Evolutionary conservation across 2,329 filamentous ascomycete genomes (phyloP).

Genomic region (Trichophaea hybrida): DNA sequence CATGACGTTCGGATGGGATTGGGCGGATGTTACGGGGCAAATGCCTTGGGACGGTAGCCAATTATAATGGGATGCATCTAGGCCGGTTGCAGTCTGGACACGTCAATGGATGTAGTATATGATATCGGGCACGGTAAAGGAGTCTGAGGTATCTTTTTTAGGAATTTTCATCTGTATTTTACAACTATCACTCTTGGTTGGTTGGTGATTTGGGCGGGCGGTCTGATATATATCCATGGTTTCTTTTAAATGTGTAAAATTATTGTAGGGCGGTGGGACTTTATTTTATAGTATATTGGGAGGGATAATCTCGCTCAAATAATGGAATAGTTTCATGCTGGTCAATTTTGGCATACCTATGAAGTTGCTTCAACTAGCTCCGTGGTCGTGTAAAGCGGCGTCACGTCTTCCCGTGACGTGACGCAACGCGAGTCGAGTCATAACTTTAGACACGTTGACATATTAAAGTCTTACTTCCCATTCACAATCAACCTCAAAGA

Average conservation of each 20-base stretch:
- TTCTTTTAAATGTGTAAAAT: not conserved
- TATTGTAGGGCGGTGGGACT: not conserved
- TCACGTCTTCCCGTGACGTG: not conserved
- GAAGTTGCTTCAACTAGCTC: too few species aligned
- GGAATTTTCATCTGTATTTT: not conserved
- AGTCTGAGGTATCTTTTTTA: not conserved
- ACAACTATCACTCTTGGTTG: not conserved
- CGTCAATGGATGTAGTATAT: too few species aligned
- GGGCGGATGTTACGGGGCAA: conserved; percentile 30
- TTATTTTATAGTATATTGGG: not conserved
- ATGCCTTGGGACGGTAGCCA: not conserved
- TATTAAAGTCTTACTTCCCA: too few species aligned
- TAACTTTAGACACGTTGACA: not conserved
- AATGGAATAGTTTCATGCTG: not conserved
- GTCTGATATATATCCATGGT: not conserved
- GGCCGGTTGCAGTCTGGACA: not conserved
- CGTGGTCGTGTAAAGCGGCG: not conserved
- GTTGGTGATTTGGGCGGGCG: not conserved
- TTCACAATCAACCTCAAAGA: not conserved
- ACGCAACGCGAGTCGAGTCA: not conserved
- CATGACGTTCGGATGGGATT: conserved; percentile 89
- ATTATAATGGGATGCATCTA: too few species aligned
- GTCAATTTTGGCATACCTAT: too few species aligned
- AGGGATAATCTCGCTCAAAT: not conserved
- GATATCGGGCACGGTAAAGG: not conserved